Base-by-base conservation (phyloP, 2,329 filamentous ascomycete species). In the Madurella mycetomatis region DNA sequence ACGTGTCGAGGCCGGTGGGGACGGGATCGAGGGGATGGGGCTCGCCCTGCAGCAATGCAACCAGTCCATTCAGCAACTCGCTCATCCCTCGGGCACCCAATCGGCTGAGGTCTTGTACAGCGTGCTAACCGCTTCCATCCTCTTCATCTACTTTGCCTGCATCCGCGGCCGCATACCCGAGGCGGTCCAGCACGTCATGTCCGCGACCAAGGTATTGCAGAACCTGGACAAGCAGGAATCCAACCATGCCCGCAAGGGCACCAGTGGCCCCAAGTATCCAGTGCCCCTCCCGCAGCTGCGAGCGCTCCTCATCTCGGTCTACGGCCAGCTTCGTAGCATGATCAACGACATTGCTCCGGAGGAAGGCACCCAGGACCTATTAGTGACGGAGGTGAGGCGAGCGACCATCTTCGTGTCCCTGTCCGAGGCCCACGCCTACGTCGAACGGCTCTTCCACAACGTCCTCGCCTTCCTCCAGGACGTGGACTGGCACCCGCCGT, bases 101-200 rank as follows among this genome's bases (percentile, higher is more conserved):
- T 51, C 54, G 9, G 13, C 39, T 2, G 59, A 58, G 47, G 32
- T 16, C 4, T 43, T 48, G 15, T 55, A 13, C 17, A 50, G 47
- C 37, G n/a, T 60, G 17, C 55, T 61, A n/a, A 58, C 59, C 1
- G 57, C 59, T 9, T 60, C 57, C 1, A 15, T 61, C 3, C 59
- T 60, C n/a, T 61, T 60, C 44, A 51, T 60, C 49, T 55, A 61
- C 49, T 37, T 61, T 8, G 59, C 59, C 31, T 49, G 47, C 45
- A 32, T 60, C 40, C 57, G 52, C 19, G 51, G 57, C 40, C 47
- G 57, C 49, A 41, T 54, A 16, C 39, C 47, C 37, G 57, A 61
- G 42, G 59, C 57, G 15, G 50, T 58, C 12, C 53, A 60, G 25
- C 59, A 61, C 47, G 49, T 58, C 39, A 51, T 42, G 4, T 61